Conservation (phyloP, 1,139 yeast species). For the Saccharomyces hybrid region DNA sequence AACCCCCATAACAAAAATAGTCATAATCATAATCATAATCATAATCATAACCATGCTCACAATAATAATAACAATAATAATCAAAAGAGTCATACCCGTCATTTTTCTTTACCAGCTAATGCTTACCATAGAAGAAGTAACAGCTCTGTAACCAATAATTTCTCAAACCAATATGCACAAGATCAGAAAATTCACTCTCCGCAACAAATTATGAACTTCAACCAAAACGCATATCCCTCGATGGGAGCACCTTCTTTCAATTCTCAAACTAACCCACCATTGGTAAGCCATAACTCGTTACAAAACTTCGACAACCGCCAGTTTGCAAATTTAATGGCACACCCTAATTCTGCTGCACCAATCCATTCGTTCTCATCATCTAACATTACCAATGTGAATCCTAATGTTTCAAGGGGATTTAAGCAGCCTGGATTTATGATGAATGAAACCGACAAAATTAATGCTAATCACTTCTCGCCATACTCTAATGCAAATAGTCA, state of each 20-base stretch:
- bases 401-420: neutral
- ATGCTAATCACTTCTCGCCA: neutral
- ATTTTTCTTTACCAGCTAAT: constrained; percentile 27
- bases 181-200: constrained; percentile 3
- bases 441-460: neutral
- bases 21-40: constrained; percentile 3
- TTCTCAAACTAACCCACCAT: constrained; percentile 10
- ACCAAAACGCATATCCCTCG: constrained; percentile 5
- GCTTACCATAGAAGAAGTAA: constrained; percentile 22
- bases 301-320: constrained; percentile 7
- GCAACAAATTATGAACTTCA: constrained; percentile 5
- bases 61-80: constrained; percentile 6
- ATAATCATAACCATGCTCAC: neutral
- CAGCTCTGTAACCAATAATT: constrained; percentile 29
- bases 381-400: neutral
- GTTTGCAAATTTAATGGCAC: constrained; percentile 5
- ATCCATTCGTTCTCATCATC: neutral
- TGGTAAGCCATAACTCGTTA: constrained; percentile 8
- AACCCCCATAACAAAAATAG: constrained; percentile 2
- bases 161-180: constrained; percentile 11
- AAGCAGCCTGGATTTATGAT: neutral
- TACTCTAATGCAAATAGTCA: neutral
- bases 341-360: neutral
- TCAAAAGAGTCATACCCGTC: constrained; percentile 26
- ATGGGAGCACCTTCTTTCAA: constrained; percentile 6